phyloP scores from a whole-genome alignment of 2,329 filamentous ascomycete species.

The Beauveria sp. region DNA sequence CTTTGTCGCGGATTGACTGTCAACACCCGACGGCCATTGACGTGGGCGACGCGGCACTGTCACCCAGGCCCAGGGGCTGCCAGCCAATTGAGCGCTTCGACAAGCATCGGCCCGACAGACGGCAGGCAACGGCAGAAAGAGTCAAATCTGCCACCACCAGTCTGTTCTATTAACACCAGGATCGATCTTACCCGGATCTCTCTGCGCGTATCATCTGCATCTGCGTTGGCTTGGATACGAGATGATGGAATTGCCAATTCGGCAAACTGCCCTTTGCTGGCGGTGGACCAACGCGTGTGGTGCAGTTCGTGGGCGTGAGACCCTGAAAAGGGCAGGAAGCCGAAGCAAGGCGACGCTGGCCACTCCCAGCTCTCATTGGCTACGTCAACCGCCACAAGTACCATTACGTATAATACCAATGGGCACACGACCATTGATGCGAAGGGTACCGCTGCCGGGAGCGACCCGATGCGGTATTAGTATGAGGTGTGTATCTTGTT shows the following conservation, averaged over 20 bases:
- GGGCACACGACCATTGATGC: background rate
- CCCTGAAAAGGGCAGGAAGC: background rate
- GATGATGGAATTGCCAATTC: conserved; percentile 1
- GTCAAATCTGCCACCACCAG: background rate
- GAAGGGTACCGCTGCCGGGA: conserved; percentile 8
- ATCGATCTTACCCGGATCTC: background rate
- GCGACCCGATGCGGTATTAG: background rate
- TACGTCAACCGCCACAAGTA: background rate
- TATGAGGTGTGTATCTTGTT: background rate
- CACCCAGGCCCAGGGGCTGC: background rate
- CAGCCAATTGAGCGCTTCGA: background rate
- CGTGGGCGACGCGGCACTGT: background rate
- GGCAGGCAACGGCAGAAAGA: background rate
- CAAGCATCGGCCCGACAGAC: background rate
- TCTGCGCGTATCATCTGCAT: background rate
- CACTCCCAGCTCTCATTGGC: background rate
- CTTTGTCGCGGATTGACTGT: background rate
- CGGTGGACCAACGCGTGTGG: background rate
- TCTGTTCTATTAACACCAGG: background rate
- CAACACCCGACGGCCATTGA: background rate
- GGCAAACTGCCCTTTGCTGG: background rate
- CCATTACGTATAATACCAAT: background rate
- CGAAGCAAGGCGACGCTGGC: conserved; percentile 11
- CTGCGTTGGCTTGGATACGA: background rate
- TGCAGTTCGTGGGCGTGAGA: background rate